Conservation (phyloP, 345 rosid genomes). For the Eucalyptus sp. region DNA sequence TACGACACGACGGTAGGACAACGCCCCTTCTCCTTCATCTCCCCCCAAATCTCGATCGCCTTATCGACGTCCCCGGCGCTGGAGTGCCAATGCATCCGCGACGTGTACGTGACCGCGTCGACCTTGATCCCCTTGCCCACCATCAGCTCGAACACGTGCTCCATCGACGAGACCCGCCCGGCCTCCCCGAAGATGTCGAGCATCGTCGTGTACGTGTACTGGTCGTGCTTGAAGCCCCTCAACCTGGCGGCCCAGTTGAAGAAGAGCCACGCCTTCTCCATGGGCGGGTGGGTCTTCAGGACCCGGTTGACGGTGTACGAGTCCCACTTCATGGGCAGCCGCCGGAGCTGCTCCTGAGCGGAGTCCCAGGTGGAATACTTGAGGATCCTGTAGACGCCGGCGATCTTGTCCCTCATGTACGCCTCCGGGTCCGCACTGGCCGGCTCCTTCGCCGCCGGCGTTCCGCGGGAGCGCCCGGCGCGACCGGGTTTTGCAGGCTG, state of each 20-base stretch:
- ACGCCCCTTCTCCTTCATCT: constrained; percentile 46
- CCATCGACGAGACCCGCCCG: constrained; percentile 61
- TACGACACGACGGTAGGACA: constrained; percentile 63
- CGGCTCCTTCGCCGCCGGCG: background rate
- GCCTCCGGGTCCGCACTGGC: constrained; percentile 4
- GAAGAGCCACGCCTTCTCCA: constrained; percentile 90
- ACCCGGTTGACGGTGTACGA: constrained; percentile 67
- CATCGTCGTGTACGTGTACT: constrained; percentile 86
- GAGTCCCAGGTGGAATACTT: constrained; percentile 73
- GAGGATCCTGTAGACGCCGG: constrained; percentile 50
- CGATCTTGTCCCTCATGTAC: constrained; percentile 42
- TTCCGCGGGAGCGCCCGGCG: background rate
- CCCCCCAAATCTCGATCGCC: constrained; percentile 57
- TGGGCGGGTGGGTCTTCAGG: constrained; percentile 82
- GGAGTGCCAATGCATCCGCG: constrained; percentile 75
- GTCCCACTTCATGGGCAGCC: constrained; percentile 55
- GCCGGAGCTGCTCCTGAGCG: constrained; percentile 38
- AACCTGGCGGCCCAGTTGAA: constrained; percentile 59
- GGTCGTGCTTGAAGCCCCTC: constrained; percentile 70
- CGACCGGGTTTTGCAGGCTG: background rate
- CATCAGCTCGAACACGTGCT: constrained; percentile 47
- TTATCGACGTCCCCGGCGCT: constrained; percentile 50
- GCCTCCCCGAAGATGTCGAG: constrained; percentile 92
- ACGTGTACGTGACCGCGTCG: constrained; percentile 71
- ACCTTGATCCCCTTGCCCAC: constrained; percentile 40